phyloP scores from a whole-genome alignment of 306 rosid genomes.

The Corylus avellana region DNA sequence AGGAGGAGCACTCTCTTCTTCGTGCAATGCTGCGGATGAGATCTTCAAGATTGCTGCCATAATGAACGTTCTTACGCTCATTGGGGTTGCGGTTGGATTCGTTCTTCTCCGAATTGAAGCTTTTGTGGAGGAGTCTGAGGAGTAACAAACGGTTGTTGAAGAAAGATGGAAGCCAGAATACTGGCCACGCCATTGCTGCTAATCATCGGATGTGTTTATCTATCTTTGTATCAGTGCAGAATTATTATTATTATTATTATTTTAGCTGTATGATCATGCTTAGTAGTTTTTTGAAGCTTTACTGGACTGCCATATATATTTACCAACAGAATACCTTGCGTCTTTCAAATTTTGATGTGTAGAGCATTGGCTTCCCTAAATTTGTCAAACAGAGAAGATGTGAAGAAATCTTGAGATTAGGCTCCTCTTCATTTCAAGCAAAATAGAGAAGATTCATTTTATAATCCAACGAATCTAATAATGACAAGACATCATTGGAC shows the following conservation, averaged over 20 bases:
- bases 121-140: conserved; percentile 27
- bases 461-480: no score
- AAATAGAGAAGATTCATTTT: no score
- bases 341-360: not conserved
- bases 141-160: not conserved
- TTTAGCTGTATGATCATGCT: not conserved
- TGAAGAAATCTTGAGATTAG: no score
- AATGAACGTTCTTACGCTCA: not conserved
- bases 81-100: conserved; percentile 36
- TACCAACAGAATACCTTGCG: not conserved
- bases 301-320: not conserved
- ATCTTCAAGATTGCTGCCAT: conserved; percentile 9
- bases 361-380: no score
- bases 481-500: no score
- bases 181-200: not conserved
- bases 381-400: no score
- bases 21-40: conserved; percentile 33
- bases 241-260: not conserved
- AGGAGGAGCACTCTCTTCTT: conserved; percentile 34
- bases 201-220: not conserved
- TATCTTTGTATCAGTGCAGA: not conserved
- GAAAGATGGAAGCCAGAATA: not conserved
- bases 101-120: conserved; percentile 42
- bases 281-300: not conserved
- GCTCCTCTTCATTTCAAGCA: no score